Conservation (phyloP, 1,139 yeast genomes). For the Yamadazyma spencermartinsiae region DNA sequence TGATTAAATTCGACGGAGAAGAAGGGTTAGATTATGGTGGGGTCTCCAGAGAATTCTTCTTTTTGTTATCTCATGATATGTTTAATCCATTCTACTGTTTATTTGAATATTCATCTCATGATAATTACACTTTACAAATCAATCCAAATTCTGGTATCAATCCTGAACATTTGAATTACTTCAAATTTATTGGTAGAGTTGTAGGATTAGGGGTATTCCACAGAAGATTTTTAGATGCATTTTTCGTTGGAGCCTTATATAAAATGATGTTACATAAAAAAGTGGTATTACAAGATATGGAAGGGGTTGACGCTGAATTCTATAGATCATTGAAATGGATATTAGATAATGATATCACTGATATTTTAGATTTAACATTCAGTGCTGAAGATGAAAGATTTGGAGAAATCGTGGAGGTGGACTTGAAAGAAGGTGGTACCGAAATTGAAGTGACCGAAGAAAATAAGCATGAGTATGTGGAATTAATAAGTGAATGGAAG, state of each 20-base stretch:
- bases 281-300: constrained; percentile 96
- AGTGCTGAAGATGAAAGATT: constrained; percentile 95
- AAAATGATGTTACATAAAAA: constrained; percentile 96
- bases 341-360: constrained; percentile 87
- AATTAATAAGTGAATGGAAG: constrained; percentile 94
- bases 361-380: constrained; percentile 80
- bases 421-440: constrained; percentile 84
- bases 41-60: constrained; percentile 96
- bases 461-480: constrained; percentile 93
- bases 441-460: constrained; percentile 91
- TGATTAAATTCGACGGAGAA: constrained; percentile 98
- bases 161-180: constrained; percentile 96
- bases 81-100: constrained; percentile 97
- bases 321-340: constrained; percentile 95
- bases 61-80: constrained; percentile 95
- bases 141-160: constrained; percentile 98
- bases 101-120: constrained; percentile 96
- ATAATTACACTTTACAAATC: constrained; percentile 94
- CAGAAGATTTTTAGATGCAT: constrained; percentile 94
- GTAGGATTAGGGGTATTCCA: constrained; percentile 98
- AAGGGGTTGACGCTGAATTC: constrained; percentile 97
- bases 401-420: constrained; percentile 89
- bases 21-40: constrained; percentile 99
- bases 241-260: constrained; percentile 96
- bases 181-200: constrained; percentile 97